A percentile compares a stretch with the other conserved stretches of the same genome.
phyloP scores from a whole-genome alignment of 2,329 filamentous ascomycete genomes.

The Lasiodiplodia sp. region DNA sequence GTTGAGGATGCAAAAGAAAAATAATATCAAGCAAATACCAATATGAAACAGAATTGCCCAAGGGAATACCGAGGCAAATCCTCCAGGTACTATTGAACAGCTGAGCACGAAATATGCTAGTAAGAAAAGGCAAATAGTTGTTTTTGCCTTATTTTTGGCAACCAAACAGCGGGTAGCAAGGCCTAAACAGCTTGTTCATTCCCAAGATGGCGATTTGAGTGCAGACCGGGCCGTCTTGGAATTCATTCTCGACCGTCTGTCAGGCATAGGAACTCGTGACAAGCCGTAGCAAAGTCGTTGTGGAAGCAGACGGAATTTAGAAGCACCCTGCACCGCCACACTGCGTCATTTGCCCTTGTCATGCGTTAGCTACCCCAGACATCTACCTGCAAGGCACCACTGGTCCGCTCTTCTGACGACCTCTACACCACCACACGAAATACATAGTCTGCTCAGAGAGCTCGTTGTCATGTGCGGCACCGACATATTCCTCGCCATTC shows the following conservation, averaged over 20 bases:
- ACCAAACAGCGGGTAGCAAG: too few relatives aligned
- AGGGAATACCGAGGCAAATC: not conserved
- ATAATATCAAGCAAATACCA: not conserved
- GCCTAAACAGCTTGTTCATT: too few relatives aligned
- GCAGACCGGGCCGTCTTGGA: not conserved
- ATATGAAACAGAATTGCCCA: not conserved
- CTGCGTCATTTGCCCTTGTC: constrained; percentile 25
- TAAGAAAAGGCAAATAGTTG: too few relatives aligned
- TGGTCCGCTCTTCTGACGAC: not conserved
- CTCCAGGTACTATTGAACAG: too few relatives aligned
- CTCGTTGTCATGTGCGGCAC: constrained; percentile 60
- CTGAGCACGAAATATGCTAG: too few relatives aligned
- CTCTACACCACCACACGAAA: not conserved
- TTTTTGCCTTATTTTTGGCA: too few relatives aligned
- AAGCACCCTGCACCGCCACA: constrained; percentile 2
- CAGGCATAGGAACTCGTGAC: not conserved
- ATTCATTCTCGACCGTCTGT: not conserved
- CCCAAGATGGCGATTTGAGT: too few relatives aligned
- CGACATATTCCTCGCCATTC: constrained; percentile 66
- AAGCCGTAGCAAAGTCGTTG: not conserved
- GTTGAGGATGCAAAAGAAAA: not conserved
- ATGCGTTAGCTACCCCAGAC: constrained; percentile 15
- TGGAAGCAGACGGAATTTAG: not conserved
- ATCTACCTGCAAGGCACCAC: constrained; percentile 22
- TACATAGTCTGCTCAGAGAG: not conserved